Percentiles rank a stretch among this genome's conserved stretches.
Conservation (phyloP, 202 grass and related monocot genomes). For the Tripidium arundinaceum region DNA sequence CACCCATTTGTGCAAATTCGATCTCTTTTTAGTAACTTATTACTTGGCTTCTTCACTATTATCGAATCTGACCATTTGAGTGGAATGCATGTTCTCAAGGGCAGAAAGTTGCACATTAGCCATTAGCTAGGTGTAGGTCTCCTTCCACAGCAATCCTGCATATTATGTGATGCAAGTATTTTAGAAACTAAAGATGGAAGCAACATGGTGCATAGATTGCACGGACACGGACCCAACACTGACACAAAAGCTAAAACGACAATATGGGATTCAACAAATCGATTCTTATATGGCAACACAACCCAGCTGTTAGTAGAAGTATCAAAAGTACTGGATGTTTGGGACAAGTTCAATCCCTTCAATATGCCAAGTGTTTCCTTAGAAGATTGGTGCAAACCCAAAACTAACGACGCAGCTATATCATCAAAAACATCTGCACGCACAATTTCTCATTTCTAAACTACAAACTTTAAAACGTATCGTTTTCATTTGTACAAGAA, state of each 20-base stretch:
- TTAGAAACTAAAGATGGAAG: too few species aligned
- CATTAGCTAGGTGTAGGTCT: not conserved
- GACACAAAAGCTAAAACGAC: not conserved
- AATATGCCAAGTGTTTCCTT: not conserved
- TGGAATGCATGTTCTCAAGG: constrained; percentile 94
- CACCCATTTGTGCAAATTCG: too few species aligned
- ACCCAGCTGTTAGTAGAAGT: not conserved
- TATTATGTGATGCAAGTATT: too few species aligned
- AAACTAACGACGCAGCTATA: too few species aligned
- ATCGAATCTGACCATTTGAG: constrained; percentile 84
- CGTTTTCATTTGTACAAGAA: constrained; percentile 1
- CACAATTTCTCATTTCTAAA: not conserved
- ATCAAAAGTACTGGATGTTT: not conserved
- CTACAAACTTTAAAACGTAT: not conserved
- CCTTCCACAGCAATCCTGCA: too few species aligned
- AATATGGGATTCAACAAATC: not conserved
- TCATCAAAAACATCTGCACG: not conserved
- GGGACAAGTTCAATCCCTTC: not conserved
- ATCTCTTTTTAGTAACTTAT: too few species aligned
- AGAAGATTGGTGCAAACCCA: too few species aligned
- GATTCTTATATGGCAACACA: too few species aligned
- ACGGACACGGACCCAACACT: not conserved
- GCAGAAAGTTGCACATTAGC: constrained; percentile 52
- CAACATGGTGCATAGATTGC: constrained; percentile 3
- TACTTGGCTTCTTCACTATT: constrained; percentile 80